Conservation (phyloP, 106 monocot genomes). For the Platanthera guangdongensis region DNA sequence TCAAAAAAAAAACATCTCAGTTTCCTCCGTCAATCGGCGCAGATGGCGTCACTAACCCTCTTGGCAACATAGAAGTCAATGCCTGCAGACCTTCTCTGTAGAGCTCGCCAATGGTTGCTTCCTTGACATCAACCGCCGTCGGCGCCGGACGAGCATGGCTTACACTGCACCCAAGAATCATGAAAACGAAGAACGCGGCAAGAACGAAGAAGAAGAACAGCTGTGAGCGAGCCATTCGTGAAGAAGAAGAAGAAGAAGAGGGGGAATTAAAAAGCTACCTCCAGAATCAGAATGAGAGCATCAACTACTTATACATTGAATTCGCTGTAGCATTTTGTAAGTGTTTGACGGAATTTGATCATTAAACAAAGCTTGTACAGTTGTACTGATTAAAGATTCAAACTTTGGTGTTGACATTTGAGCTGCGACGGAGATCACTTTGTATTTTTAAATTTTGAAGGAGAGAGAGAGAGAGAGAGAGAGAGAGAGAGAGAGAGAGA, state of each 20-base stretch:
- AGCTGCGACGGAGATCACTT: too few species aligned
- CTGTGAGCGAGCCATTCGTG: background rate
- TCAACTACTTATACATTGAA: background rate
- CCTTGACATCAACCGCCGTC: background rate
- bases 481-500: too few species aligned
- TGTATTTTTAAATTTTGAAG: too few species aligned
- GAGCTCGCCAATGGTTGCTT: background rate
- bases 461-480: too few species aligned
- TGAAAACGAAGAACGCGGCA: background rate
- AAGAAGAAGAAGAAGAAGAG: background rate
- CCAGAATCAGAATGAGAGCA: background rate
- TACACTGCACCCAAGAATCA: background rate
- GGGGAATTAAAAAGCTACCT: background rate
- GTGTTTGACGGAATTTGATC: background rate
- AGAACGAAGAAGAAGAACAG: background rate
- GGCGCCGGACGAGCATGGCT: background rate
- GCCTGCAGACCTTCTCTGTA: background rate
- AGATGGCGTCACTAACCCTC: background rate
- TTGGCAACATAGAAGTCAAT: background rate
- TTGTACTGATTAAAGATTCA: background rate
- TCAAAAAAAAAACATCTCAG: background rate
- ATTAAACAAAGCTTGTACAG: background rate
- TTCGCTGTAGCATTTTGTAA: background rate
- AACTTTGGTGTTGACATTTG: too few species aligned
- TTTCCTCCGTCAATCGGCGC: background rate